These are phyloP conservation scores for Chamaecrista fasciculata DNA, from an alignment of 306 rosid genomes.

Conservation along the genomic window DNA sequence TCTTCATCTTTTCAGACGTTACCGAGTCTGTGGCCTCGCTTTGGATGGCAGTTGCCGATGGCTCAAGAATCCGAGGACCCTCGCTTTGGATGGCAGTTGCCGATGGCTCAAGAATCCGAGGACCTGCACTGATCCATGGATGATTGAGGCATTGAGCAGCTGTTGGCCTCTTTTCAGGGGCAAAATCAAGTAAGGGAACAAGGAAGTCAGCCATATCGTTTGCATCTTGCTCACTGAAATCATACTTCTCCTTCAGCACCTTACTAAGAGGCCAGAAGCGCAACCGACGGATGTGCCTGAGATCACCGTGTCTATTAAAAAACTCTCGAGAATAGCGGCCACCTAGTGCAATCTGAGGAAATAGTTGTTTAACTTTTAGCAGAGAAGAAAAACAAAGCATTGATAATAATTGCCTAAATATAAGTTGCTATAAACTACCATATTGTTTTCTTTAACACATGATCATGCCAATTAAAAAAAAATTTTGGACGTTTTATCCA, in stretches of 20 bases:
- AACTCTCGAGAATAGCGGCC: conserved; percentile 81
- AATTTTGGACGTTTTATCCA: conserved; percentile 6
- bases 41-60: conserved; percentile 34
- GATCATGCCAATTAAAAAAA: background rate
- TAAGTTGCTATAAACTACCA: conserved; percentile 14
- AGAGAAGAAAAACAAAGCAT: background rate
- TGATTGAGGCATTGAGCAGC: conserved; percentile 82
- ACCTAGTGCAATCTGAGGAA: conserved; percentile 72
- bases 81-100: conserved; percentile 33
- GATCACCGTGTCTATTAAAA: conserved; percentile 70
- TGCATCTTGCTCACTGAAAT: conserved; percentile 75
- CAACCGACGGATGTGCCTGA: conserved; percentile 72
- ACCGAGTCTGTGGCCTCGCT: conserved; percentile 27
- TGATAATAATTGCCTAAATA: conserved; percentile 6
- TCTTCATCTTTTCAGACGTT: conserved; percentile 39
- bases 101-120: conserved; percentile 56
- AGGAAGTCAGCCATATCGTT: conserved; percentile 63
- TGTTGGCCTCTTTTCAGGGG: conserved; percentile 76
- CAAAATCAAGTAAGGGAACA: conserved; percentile 68
- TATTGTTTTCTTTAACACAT: conserved; percentile 3
- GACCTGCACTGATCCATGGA: conserved; percentile 74
- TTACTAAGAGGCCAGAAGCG: conserved; percentile 79
- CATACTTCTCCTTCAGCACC: conserved; percentile 73
- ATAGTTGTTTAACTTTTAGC: conserved; percentile 24
- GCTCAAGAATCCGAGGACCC: conserved; percentile 57